phyloP scores from a whole-genome alignment of 139 green algal species.

The Coccomyxa sp. region DNA sequence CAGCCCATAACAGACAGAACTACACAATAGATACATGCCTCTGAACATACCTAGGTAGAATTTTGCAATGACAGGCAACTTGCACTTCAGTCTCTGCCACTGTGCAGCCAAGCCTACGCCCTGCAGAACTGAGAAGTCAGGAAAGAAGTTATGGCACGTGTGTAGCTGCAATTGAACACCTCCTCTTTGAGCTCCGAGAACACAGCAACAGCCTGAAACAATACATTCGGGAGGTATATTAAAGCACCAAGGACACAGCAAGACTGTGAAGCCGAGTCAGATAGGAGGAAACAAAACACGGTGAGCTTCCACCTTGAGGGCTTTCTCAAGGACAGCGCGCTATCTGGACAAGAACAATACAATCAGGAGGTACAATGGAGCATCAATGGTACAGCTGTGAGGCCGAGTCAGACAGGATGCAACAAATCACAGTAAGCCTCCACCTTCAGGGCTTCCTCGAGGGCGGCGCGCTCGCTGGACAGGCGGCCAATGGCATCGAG shows the following conservation, averaged over 20 bases:
- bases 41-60: too few species aligned
- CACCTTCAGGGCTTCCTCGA: conserved; percentile 82
- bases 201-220: too few species aligned
- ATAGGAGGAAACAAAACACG: background rate
- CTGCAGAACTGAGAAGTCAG: too few species aligned
- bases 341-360: conserved; percentile 33
- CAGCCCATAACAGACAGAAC: background rate
- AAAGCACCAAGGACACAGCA: too few species aligned
- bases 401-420: background rate
- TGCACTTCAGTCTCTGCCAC: background rate
- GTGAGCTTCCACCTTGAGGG: conserved; percentile 41
- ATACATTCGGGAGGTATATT: background rate
- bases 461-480: conserved; percentile 47
- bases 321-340: conserved; percentile 78
- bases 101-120: background rate
- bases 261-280: too few species aligned
- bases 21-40: background rate
- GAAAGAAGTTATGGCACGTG: too few species aligned
- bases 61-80: background rate
- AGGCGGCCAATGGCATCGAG: conserved; percentile 58
- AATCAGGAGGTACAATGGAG: background rate
- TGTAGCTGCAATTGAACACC: too few species aligned
- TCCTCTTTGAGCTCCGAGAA: too few species aligned
- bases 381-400: too few species aligned
- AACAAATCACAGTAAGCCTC: background rate